phyloP scores from a whole-genome alignment of 805 yeast genomes.

The Lipomyces anomalus region DNA sequence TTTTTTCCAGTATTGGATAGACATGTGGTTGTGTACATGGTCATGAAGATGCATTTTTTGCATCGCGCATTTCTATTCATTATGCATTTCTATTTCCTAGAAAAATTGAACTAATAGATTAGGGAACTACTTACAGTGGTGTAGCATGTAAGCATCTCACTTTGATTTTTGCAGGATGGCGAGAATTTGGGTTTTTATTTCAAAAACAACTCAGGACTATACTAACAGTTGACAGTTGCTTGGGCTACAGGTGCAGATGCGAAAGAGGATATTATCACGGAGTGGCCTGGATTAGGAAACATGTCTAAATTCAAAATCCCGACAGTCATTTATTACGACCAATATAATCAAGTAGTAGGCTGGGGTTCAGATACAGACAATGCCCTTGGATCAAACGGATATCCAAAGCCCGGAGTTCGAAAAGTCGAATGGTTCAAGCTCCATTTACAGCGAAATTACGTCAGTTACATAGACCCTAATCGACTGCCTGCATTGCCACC shows the following conservation, averaged over 20 bases:
- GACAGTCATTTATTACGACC: slow-evolving; percentile 15
- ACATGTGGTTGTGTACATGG: neutral
- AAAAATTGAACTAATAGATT: too few relatives aligned
- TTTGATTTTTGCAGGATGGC: neutral
- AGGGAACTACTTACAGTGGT: slow-evolving; percentile 18
- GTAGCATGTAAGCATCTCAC: slow-evolving; percentile 9
- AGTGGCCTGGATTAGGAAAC: slow-evolving; percentile 19
- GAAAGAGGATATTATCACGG: slow-evolving; percentile 1
- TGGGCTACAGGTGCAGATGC: slow-evolving; percentile 3
- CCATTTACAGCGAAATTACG: slow-evolving; percentile 9
- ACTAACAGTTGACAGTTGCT: neutral
- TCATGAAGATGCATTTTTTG: too few relatives aligned
- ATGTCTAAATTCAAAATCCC: slow-evolving; percentile 13
- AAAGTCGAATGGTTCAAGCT: slow-evolving; percentile 19
- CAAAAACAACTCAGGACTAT: neutral
- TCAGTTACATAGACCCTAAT: slow-evolving; percentile 2
- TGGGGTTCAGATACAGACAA: slow-evolving; percentile 14
- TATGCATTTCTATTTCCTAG: too few relatives aligned
- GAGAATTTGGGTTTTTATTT: neutral
- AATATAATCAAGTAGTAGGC: slow-evolving; percentile 11
- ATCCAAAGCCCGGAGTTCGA: slow-evolving; percentile 7
- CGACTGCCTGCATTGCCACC: slow-evolving; percentile 8
- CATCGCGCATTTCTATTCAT: too few relatives aligned
- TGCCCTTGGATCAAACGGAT: slow-evolving; percentile 4
- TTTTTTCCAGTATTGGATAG: neutral